Percentiles rank a stretch among this genome's conserved stretches.
phyloP scores from a whole-genome alignment of 176 grass and related monocot genomes.

The Juncus inflexus region DNA sequence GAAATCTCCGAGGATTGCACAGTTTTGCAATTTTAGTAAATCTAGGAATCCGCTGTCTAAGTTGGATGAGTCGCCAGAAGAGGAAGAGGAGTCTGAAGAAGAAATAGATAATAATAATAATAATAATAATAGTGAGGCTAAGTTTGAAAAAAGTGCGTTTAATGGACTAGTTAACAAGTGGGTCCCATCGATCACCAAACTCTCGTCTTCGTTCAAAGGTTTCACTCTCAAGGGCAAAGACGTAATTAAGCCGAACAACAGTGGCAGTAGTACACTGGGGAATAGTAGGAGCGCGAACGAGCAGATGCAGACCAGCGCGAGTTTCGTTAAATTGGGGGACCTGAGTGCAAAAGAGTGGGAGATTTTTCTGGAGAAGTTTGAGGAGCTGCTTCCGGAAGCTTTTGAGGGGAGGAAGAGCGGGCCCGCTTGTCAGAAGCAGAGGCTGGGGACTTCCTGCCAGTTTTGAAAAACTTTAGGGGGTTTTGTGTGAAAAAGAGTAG shows the following conservation, averaged over 20 bases:
- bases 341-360: constrained; percentile 65
- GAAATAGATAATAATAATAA: constrained; percentile 32
- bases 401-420: constrained; percentile 49
- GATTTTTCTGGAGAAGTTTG: constrained; percentile 70
- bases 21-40: constrained; percentile 46
- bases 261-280: constrained; percentile 31
- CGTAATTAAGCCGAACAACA: constrained; percentile 47
- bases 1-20: constrained; percentile 34
- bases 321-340: constrained; percentile 81
- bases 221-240: constrained; percentile 52
- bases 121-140: not conserved
- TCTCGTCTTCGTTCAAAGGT: constrained; percentile 65
- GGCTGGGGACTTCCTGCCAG: constrained; percentile 89
- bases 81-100: constrained; percentile 51
- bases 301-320: constrained; percentile 52
- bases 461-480: constrained; percentile 50
- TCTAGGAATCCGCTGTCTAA: constrained; percentile 62
- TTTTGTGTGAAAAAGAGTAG: constrained; percentile 7
- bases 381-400: constrained; percentile 59
- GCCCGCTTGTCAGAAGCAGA: constrained; percentile 39
- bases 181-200: constrained; percentile 35
- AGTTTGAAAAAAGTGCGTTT: constrained; percentile 27
- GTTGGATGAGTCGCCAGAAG: constrained; percentile 64
- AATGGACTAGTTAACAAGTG: constrained; percentile 25
- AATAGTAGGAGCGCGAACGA: constrained; percentile 76